These are phyloP conservation scores for Cytospora paraplurivora DNA, from an alignment of 2,329 filamentous ascomycete species.

Conservation along the genomic window DNA sequence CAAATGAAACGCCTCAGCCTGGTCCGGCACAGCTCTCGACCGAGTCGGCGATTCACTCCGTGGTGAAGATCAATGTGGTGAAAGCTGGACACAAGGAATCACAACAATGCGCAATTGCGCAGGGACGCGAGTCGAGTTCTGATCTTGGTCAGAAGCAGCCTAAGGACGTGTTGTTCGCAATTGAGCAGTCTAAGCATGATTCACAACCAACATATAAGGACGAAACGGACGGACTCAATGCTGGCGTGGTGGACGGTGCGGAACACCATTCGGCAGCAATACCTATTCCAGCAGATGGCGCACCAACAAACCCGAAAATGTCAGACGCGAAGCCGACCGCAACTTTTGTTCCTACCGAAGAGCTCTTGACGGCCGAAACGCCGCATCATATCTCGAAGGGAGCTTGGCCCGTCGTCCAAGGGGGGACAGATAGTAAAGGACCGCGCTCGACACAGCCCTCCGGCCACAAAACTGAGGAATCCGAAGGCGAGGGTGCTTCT, in stretches of 20 bases:
- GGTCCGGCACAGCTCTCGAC: slow-evolving; percentile 14
- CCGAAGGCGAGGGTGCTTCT: not conserved
- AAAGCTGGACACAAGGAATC: slow-evolving; percentile 2
- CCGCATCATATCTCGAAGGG: slow-evolving; percentile 8
- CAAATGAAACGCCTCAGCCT: slow-evolving; percentile 20
- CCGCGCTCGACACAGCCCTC: not conserved
- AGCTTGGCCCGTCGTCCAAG: not conserved
- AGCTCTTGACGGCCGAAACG: slow-evolving; percentile 16
- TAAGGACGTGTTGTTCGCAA: not conserved
- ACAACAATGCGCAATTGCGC: slow-evolving; percentile 16
- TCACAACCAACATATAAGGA: not conserved
- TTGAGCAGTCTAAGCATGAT: slow-evolving; percentile 1
- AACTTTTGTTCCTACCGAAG: slow-evolving; percentile 11
- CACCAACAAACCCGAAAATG: not conserved
- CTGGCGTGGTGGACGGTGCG: not conserved
- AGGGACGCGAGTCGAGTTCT: slow-evolving; percentile 1
- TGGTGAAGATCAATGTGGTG: slow-evolving; percentile 11
- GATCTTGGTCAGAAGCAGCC: not conserved
- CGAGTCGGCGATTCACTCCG: slow-evolving; percentile 24
- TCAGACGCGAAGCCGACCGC: not conserved
- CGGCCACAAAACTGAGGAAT: not conserved
- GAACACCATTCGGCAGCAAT: not conserved
- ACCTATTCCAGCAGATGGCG: not conserved
- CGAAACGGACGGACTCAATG: not conserved
- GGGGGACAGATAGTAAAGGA: not conserved